Conservation (phyloP, 345 rosid species). For the Pelargonium nanum region DNA sequence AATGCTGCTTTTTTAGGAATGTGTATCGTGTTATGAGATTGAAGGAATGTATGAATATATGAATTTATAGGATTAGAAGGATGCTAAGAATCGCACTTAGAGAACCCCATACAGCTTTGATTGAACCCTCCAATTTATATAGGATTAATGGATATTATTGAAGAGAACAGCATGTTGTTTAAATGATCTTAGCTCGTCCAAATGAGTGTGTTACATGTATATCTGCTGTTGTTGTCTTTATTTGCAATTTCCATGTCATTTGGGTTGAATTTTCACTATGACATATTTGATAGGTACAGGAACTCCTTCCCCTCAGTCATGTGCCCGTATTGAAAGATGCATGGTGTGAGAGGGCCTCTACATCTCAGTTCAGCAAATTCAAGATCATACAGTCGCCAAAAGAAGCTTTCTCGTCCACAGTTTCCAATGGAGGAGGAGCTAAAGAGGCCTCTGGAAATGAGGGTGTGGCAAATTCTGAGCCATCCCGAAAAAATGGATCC, state of each 20-base stretch:
- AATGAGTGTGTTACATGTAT: neutral
- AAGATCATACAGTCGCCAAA: conserved; percentile 22
- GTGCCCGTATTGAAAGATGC: conserved; percentile 32
- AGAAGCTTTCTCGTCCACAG: conserved; percentile 22
- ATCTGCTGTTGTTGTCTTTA: neutral
- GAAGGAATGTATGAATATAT: neutral
- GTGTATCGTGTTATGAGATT: neutral
- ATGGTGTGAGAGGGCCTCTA: conserved; percentile 30
- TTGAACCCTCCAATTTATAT: neutral
- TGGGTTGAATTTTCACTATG: neutral
- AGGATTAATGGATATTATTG: no score
- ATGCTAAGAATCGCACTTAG: neutral
- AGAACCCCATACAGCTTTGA: neutral
- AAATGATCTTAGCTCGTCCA: neutral
- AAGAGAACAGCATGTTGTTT: neutral
- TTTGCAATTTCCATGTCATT: neutral
- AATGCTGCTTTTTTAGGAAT: neutral
- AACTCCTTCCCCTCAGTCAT: conserved; percentile 23
- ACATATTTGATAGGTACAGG: conserved; percentile 26
- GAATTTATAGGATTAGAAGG: neutral
- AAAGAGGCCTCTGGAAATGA: conserved; percentile 21
- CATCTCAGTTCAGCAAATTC: conserved; percentile 19
- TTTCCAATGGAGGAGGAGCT: conserved; percentile 26
- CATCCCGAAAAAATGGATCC: conserved; percentile 30
- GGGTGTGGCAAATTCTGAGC: conserved; percentile 19